Evolutionary conservation across 2,329 filamentous ascomycete genomes (phyloP), one percentile per base, ranked within the genome.

Genomic region (Spiromastix sp.): DNA sequence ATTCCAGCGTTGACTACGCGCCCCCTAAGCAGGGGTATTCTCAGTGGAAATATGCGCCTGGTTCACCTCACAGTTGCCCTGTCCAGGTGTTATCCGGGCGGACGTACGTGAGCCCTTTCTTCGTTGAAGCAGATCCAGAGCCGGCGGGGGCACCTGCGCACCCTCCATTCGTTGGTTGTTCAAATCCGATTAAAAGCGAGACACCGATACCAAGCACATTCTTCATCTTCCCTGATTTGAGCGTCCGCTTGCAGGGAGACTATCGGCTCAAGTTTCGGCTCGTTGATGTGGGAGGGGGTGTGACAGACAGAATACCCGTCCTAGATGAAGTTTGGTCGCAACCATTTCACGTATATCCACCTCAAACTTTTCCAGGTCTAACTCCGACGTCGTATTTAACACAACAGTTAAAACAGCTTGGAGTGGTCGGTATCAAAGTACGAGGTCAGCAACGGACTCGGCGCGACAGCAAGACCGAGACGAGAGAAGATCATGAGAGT

Each of bases 221-320:
- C 42, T 68, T 67, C 44, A 61, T 67, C 17, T 68, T 68, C 34
- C 54, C 63, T 1, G 64, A 68, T 42, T 53, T 68, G 2, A 67
- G 64, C 3, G 56, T 67, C 15, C 62, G 64, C 30, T 58, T 57
- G 5, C 59, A 62, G 13, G 65, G 65, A 0, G 36, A 57, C 3
- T 68, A 67, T 42, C 57, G 59, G 5, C 48, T 68, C 1, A 57
- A 63, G 22, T 68, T 67, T 43, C 54, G 53, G 8, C 54, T 68
- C 15, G 63, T 67, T 56, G 54, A 56, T 52, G 55, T 22, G 39
- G 41, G 11, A 47, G 54, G 5, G 53, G 53, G 32, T 56, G 55
- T 39, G 56, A 53, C 8, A 56, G 54, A 3, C 47, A 52, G 33
- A 11, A 52, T 57, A 47, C 57, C 56, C 9, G 55, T 63, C 16